Evolutionary conservation across 495 filamentous ascomycete genomes (phyloP).

Genomic region (Sordaria brevicollis): DNA sequence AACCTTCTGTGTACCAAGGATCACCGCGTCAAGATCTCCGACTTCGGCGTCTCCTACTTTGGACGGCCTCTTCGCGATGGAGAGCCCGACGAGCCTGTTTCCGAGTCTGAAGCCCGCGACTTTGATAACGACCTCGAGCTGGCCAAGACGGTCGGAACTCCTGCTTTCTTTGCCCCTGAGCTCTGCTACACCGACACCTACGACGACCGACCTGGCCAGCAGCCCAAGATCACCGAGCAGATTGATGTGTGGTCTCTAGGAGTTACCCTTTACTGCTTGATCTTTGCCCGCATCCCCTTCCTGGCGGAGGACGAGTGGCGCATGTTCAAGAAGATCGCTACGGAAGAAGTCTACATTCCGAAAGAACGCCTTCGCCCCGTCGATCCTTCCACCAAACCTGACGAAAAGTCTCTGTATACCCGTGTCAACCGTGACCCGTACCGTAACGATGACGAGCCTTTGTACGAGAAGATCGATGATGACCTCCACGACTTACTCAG

Average conservation of each 20-base stretch:
- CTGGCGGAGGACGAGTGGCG: constrained; percentile 81
- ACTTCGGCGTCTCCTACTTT: constrained; percentile 97
- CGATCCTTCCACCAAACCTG: constrained; percentile 43
- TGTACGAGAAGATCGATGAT: constrained; percentile 78
- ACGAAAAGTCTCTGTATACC: constrained; percentile 42
- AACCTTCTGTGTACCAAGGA: constrained; percentile 84
- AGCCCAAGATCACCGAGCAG: constrained; percentile 46
- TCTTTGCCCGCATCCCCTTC: constrained; percentile 89
- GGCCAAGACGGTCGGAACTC: constrained; percentile 95
- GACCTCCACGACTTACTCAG: constrained; percentile 71
- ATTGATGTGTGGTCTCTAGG: constrained; percentile 98
- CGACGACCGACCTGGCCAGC: constrained; percentile 14
- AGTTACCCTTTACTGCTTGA: constrained; percentile 88
- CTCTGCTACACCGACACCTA: constrained; percentile 73
- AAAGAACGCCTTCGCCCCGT: constrained; percentile 68
- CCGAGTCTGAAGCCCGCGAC: constrained; percentile 73
- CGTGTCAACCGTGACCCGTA: constrained; percentile 39
- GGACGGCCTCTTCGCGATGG: constrained; percentile 71
- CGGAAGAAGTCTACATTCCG: constrained; percentile 82
- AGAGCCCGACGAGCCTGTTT: constrained; percentile 66
- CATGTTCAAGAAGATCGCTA: constrained; percentile 83
- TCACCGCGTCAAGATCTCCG: constrained; percentile 93
- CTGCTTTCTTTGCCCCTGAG: constrained; percentile 95
- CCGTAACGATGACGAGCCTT: constrained; percentile 55
- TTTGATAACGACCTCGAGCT: constrained; percentile 87